Base-by-base conservation (phyloP, 768 basidiomycete species). In the Lactifluus echinatus region DNA sequence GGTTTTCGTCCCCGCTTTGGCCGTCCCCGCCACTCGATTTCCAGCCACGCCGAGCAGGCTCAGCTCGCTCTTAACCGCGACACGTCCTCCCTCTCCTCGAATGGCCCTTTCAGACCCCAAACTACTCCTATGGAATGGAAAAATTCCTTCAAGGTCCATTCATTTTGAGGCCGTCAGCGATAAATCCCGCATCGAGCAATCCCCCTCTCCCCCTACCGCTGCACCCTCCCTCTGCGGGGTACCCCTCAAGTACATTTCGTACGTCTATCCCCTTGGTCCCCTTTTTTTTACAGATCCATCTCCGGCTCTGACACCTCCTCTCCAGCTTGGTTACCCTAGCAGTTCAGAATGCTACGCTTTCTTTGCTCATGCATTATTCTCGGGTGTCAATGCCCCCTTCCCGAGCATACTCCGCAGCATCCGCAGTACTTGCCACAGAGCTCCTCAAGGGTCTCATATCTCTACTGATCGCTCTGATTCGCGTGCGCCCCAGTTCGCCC, bases 351-450 rank as follows among this genome's bases (percentile, higher is more conserved):
- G 92, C 92, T 21, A 74, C 83, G 55, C 69, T 98, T 55, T 89
- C 92, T 33, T 82, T 98, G 70, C 87, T 97, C 69, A 94, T 98
- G 89, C 93, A 96, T 75, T 90, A 95, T 72, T 96, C 95, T 37
- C 84, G 93, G 62, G 85, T 90, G 51, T 85, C 88, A 10, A 81
- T 83, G 17, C 76, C 89, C 2, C 81, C 88, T 0, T 82, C 84
- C 53, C 77, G 79, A 53, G 77, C 84, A 2, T 98, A 97, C 71
- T 94, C 89, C 34, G 89, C 95, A n/a, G 91, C 92, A 12, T 83
- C 89, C 6, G 94, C 94, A 48, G 94, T 98, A 28, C 79, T 98
- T 34, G 79, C 96, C 73, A 94, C 89, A 73, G 95, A 98, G 72
- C 79, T 97, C 45, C 76, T 97, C 63, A 98, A 98, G 71, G 90